These are phyloP conservation scores for Inonotus hispidus DNA, from an alignment of 1,284 basidiomycete genomes.

Conservation along the genomic window DNA sequence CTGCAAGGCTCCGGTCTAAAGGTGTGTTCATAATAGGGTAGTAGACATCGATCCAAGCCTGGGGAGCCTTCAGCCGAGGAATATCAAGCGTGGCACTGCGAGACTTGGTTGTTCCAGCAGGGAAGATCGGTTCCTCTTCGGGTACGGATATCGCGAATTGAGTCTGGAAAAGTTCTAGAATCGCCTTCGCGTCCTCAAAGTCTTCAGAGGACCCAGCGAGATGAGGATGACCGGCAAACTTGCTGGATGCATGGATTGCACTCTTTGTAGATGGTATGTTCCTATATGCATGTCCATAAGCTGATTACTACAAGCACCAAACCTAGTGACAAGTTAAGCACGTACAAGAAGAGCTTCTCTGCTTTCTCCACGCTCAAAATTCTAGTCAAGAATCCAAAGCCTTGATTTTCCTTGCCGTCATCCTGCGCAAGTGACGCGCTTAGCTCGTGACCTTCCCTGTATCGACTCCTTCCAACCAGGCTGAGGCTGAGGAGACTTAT, in stretches of 20 bases:
- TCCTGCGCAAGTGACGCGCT: neutral
- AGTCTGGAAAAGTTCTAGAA: slow-evolving; percentile 58
- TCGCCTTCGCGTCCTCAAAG: slow-evolving; percentile 55
- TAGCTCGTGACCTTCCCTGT: neutral
- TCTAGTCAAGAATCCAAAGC: neutral
- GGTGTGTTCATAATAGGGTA: slow-evolving; percentile 81
- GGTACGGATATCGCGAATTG: slow-evolving; percentile 50
- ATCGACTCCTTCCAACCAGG: neutral
- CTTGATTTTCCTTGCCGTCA: neutral
- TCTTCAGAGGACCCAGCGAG: slow-evolving; percentile 65
- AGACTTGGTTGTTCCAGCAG: slow-evolving; percentile 60
- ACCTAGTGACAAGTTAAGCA: neutral
- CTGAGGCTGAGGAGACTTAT: neutral
- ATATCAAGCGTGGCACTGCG: slow-evolving; percentile 56
- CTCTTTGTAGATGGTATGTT: slow-evolving; percentile 52
- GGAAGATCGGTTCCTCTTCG: slow-evolving; percentile 47
- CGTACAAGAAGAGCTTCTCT: slow-evolving; percentile 25
- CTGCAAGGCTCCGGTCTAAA: slow-evolving; percentile 54
- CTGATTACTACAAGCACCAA: neutral
- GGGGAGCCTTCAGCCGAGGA: slow-evolving; percentile 41
- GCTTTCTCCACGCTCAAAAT: slow-evolving; percentile 5
- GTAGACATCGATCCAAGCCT: slow-evolving; percentile 78
- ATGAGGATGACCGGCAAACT: slow-evolving; percentile 65
- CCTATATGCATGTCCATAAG: slow-evolving; percentile 28
- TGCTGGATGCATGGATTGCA: slow-evolving; percentile 50